Evolutionary conservation across 345 rosid species (phyloP), one percentile per base, ranked within the genome.

Genomic region (Garcia nutans): DNA sequence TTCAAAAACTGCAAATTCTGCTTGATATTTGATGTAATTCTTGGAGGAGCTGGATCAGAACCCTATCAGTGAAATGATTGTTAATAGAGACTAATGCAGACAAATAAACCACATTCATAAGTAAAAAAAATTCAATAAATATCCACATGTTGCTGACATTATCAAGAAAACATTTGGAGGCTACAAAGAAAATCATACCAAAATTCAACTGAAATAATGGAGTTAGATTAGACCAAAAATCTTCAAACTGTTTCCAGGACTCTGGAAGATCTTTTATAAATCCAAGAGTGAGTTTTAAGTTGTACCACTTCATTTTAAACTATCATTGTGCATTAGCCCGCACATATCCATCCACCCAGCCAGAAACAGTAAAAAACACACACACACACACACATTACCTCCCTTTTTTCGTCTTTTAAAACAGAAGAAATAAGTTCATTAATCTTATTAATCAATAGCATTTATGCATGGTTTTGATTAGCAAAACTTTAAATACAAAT

Each of bases 1-100:
- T 64, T 91, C 37, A 95, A 80, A 79, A 90, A 84, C 80, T 91
- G 90, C 85, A 95, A 83, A 80, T 87, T 95, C 87, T 93, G 96
- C 89, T 93, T 95, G 76, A 95, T 88, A 77, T 93, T 95, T 17
- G 99, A 89, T 73, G 90, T 95, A 74, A 95, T 95, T 85, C 99
- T 87, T 3, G 86, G 92, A 80, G 99, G 91, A 52, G 85, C 77
- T 57, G 87, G 73, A 56, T 88, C 89, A n/a, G 94, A 86, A 58
- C 79, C 93, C 97, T 90, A 82, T 24, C 20, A 78, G 23, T 22
- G 57, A 45, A 84, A 77, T 71, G 68, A 57, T 65, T 56, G 70
- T 70, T 58, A 83, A 71, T 72, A 70, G 56, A 22, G 19, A 23
- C 55, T 67, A 67, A 23, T 50, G 15, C 15, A 22, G 42, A 47